Base-by-base conservation (phyloP, 176 grass and related monocot genomes). In the Otatea glauca region DNA sequence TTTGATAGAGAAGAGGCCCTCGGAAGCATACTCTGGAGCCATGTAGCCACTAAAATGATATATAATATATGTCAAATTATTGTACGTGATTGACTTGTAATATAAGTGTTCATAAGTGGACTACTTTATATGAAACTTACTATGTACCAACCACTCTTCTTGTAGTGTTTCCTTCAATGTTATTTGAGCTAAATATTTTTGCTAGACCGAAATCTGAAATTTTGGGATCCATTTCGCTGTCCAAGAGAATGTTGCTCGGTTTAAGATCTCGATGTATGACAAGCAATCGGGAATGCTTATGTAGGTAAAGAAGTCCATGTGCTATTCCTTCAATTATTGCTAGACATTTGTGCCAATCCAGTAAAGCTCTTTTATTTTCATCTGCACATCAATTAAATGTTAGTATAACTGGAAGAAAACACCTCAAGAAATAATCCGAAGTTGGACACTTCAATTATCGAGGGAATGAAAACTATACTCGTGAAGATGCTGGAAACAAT, bases 231-330 rank as follows among this genome's bases (percentile, higher is more conserved):
- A 75, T 89, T 56, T 69, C 60, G 2, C 9, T 51, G 27, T 88
- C 89, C 77, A 77, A 50, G 62, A 77, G 86, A 54, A 88, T 77
- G 42, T 88, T 88, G 21, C 86, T 83, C 63, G 86, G 85, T 35
- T 87, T 87, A 81, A 87, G 78, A 87, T 87, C 85, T 68, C 85
- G 61, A 68, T 87, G 85, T 81, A 87, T 87, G 27, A 87, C 39
- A 76, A 61, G 71, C 21, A 87, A 21, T 2, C 70, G 49, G 43
- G 85, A 87, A 50, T 87, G 86, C 42, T 87, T 87, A 68, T 87
- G 85, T 37, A 87, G 70, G 49, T 87, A 87, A 59, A 81, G 72
- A 49, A 82, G 71, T 7, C 86, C 79, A 70, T 88, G 63, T 41
- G 86, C 86, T 58, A 87, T 81, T 41, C 87, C 81, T 68, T 74